Percentiles rank a stretch among this genome's conserved stretches.
Conservation (phyloP, 2,329 filamentous ascomycete genomes). For the Colletotrichum destructivum region DNA sequence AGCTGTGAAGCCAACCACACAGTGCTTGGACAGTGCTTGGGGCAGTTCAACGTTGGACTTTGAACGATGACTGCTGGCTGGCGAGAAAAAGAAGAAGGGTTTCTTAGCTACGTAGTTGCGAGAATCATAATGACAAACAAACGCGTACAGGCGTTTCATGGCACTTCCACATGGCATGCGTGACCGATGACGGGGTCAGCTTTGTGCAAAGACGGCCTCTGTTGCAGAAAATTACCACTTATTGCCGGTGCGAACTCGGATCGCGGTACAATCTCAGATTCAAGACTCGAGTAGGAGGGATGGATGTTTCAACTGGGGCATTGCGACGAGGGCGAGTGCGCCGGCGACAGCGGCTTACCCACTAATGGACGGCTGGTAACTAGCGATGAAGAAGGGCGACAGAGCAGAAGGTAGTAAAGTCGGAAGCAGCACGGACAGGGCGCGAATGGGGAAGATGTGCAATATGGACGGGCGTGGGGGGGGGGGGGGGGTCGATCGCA, state of each 20-base stretch:
- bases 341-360: not conserved
- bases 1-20: constrained; percentile 15
- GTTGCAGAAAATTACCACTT: constrained; percentile 1
- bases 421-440: constrained; percentile 12
- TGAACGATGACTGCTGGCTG: not conserved
- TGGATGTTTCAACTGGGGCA: not conserved
- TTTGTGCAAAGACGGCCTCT: not conserved
- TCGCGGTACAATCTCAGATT: not conserved
- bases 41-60: not conserved
- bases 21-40: constrained; percentile 15
- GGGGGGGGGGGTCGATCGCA: constrained; percentile 13
- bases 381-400: not conserved
- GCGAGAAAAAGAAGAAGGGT: not conserved
- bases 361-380: not conserved
- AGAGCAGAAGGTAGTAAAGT: constrained; percentile 1
- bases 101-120: constrained; percentile 13
- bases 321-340: not conserved
- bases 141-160: constrained; percentile 26
- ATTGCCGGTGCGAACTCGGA: constrained; percentile 5
- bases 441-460: not conserved
- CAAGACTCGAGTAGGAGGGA: constrained; percentile 7
- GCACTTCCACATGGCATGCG: not conserved
- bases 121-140: constrained; percentile 15
- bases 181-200: not conserved
- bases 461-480: not conserved